These are phyloP conservation scores for Lantana camara DNA, from an alignment of 257 asterid genomes.

Conservation along the genomic window DNA sequence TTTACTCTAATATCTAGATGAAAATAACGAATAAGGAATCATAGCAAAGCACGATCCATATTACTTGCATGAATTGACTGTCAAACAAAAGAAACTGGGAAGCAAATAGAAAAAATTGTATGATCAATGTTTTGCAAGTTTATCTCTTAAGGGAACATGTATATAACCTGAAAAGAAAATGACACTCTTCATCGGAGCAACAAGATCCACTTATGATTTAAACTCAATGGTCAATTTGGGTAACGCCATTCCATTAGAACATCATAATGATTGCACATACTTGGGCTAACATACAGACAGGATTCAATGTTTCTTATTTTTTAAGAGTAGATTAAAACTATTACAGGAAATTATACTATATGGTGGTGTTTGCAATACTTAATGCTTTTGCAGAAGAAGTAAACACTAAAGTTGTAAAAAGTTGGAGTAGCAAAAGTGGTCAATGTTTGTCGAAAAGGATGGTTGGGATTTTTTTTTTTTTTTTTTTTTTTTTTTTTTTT, in stretches of 20 bases:
- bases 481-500: too few species aligned
- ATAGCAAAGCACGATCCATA: neutral
- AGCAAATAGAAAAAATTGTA: neutral
- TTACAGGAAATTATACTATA: neutral
- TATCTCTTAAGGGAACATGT: neutral
- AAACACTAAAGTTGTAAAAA: neutral
- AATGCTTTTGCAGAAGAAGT: too few species aligned
- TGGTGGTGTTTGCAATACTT: too few species aligned
- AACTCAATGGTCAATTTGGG: neutral
- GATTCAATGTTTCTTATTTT: too few species aligned
- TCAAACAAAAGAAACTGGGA: neutral
- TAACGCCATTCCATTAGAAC: too few species aligned
- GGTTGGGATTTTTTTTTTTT: too few species aligned
- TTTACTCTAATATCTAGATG: neutral
- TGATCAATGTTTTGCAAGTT: neutral
- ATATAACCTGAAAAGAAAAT: neutral
- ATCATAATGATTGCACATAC: neutral
- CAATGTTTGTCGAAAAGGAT: too few species aligned
- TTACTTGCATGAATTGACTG: neutral
- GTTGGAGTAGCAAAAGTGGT: too few species aligned
- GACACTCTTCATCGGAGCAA: neutral
- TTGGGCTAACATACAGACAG: neutral
- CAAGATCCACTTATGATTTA: neutral
- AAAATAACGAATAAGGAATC: neutral
- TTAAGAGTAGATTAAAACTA: too few species aligned